Evolutionary conservation across 768 basidiomycete species (phyloP), one percentile per base, ranked within the genome.

Genomic region (Clavaria fumosa): DNA sequence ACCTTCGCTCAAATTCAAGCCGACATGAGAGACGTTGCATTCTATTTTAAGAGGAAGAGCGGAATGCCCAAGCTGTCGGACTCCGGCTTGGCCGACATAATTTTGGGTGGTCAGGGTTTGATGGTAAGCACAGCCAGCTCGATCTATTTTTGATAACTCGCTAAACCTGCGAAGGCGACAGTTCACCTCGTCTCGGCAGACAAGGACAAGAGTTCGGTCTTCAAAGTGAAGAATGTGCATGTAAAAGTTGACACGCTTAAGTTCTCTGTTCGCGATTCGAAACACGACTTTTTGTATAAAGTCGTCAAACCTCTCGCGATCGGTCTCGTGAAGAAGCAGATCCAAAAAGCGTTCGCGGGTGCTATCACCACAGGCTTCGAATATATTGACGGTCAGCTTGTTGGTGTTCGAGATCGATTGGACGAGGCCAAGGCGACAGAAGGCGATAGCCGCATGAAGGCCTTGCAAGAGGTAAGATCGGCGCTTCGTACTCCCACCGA

Each of bases 1-100:
- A 75, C 72, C 5, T 64, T 95, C 24, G 65, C 64, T 20, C 90
- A 96, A 55, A 82, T 95, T 47, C 90, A 96, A 53, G 81, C 82
- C 4, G 89, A 95, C 47, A 81, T 97, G 72, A 72, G 83, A 11
- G 90, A 96, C 47, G 84, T 95, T 10, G 79, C 82, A 6, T 93
- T 97, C 56, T 86, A 79, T 53, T 90, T 85, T 65, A 67, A 66
- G 45, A 85, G 77, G 66, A 91, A 90, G 71, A 69, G 63, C 4
- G 85, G 85, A 3, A 71, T 85, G 47, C 73, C 80, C 2, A 86
- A 78, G 64, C 57, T 90, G 54, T 66, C 55, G 34, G 89, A 93
- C 56, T 75, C 74, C 4, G 89, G 88, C 31, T 55, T 90, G 12
- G 88, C 86, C 4, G 90, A 93, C 50, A 76, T 91, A 3, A 47